Conservation (phyloP, 1,139 yeast species). For the Spathaspora sp. region DNA sequence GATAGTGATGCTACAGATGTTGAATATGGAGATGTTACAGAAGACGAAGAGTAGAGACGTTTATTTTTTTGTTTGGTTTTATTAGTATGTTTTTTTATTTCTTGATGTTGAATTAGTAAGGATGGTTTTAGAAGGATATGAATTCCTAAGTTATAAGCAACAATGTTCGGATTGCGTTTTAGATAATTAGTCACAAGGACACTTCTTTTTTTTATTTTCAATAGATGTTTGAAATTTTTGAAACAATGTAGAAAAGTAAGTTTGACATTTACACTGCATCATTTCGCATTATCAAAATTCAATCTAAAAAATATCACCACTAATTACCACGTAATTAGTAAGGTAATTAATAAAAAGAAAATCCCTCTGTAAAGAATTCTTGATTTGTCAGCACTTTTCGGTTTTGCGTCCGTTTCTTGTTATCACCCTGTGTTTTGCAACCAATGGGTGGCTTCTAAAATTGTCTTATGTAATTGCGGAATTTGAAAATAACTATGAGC, state of each 20-base stretch:
- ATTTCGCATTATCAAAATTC: not conserved
- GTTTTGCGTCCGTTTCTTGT: not conserved
- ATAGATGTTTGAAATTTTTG: not conserved
- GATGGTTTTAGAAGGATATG: not conserved
- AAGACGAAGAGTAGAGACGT: slow-evolving; percentile 13
- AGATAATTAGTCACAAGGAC: not conserved
- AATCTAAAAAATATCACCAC: not conserved
- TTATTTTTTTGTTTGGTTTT: not conserved
- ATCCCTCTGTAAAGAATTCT: not conserved
- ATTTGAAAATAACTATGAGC: not conserved
- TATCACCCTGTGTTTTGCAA: not conserved
- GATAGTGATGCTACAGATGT: slow-evolving; percentile 38
- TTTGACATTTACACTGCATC: not conserved
- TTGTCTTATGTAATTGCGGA: slow-evolving; percentile 1
- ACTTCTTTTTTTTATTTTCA: not conserved
- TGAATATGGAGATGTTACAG: slow-evolving; percentile 26
- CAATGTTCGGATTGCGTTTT: slow-evolving; percentile 6
- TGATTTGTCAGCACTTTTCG: not conserved
- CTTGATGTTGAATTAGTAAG: slow-evolving; percentile 1
- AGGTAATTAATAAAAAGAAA: not conserved
- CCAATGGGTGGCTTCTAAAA: not conserved
- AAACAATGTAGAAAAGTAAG: not conserved
- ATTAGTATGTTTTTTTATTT: not conserved
- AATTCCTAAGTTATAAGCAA: slow-evolving; percentile 2
- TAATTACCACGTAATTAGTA: not conserved